Percentiles rank a stretch among this genome's conserved stretches.
phyloP scores from a whole-genome alignment of 768 basidiomycete species.

The Termitomyces sp. region DNA sequence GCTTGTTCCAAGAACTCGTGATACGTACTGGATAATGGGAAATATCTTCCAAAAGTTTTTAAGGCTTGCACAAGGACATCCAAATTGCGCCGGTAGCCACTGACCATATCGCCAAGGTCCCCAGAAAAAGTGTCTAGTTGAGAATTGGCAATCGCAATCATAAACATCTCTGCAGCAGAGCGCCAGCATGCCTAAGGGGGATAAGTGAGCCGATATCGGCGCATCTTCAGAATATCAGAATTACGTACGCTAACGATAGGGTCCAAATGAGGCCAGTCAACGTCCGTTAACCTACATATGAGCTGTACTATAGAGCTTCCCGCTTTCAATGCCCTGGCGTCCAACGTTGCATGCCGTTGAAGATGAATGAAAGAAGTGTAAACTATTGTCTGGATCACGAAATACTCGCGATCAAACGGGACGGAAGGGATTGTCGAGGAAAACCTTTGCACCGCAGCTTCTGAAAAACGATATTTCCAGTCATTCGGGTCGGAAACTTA shows the following conservation, averaged over 20 bases:
- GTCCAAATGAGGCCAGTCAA: constrained; percentile 51
- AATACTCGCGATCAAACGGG: constrained; percentile 10
- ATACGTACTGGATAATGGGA: constrained; percentile 14
- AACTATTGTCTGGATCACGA: constrained; percentile 39
- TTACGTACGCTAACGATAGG: constrained; percentile 48
- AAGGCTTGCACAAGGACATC: constrained; percentile 14
- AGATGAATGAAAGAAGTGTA: constrained; percentile 50
- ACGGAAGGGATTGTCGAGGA: constrained; percentile 24
- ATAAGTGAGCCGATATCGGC: neutral
- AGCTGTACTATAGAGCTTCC: constrained; percentile 40
- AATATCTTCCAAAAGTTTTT: constrained; percentile 13
- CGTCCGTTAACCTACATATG: constrained; percentile 42
- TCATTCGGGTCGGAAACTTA: constrained; percentile 31
- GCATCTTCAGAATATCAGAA: neutral
- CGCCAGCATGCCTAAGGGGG: constrained; percentile 16
- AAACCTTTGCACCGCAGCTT: constrained; percentile 44
- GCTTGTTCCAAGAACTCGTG: neutral
- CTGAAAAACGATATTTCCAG: constrained; percentile 32
- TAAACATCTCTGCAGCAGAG: constrained; percentile 17
- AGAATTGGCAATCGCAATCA: constrained; percentile 6
- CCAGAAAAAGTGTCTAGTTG: constrained; percentile 1
- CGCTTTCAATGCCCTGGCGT: constrained; percentile 38
- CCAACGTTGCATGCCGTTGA: constrained; percentile 34
- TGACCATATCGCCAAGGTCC: constrained; percentile 4
- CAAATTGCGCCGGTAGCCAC: constrained; percentile 7